A percentile compares a stretch with the other conserved stretches of the same genome.
These are phyloP conservation scores for Boletus sp. DNA, from an alignment of 768 basidiomycete species.

Conservation along the genomic window DNA sequence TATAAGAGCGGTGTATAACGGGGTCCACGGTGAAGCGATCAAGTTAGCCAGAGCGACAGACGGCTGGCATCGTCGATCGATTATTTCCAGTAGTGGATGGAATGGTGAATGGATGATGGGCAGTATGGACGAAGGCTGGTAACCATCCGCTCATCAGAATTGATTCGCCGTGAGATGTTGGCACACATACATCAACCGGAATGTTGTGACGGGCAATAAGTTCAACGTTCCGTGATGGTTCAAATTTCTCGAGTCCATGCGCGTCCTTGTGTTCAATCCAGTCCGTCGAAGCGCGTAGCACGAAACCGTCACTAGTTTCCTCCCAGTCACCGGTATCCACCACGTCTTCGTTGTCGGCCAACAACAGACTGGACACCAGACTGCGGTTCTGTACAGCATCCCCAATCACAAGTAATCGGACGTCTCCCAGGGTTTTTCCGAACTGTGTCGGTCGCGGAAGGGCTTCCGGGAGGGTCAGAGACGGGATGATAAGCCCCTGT, in stretches of 20 bases:
- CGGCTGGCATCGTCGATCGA: slow-evolving; percentile 52
- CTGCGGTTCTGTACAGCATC: slow-evolving; percentile 32
- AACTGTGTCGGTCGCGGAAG: slow-evolving; percentile 62
- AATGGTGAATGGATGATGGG: slow-evolving; percentile 56
- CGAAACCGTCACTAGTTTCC: slow-evolving; percentile 39
- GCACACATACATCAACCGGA: slow-evolving; percentile 43
- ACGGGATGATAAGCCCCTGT: slow-evolving; percentile 67
- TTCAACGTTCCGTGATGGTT: slow-evolving; percentile 63
- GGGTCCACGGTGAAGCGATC: slow-evolving; percentile 54
- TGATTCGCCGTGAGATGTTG: background rate
- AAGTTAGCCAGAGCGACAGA: slow-evolving; percentile 49
- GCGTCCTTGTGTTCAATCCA: slow-evolving; percentile 67
- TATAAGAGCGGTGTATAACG: slow-evolving; percentile 59
- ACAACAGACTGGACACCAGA: slow-evolving; percentile 45
- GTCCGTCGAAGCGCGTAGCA: slow-evolving; percentile 61
- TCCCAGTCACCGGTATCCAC: slow-evolving; percentile 64
- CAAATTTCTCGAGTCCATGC: slow-evolving; percentile 63
- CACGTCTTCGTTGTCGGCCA: slow-evolving; percentile 66
- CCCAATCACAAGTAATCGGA: slow-evolving; percentile 55
- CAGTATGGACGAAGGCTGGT: slow-evolving; percentile 35
- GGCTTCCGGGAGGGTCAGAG: slow-evolving; percentile 57
- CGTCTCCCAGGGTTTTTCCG: slow-evolving; percentile 63
- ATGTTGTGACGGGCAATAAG: slow-evolving; percentile 48
- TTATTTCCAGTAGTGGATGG: slow-evolving; percentile 45
- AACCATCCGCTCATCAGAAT: slow-evolving; percentile 7